Conservation (phyloP, 345 rosid species). For the Syzygium aqueum region DNA sequence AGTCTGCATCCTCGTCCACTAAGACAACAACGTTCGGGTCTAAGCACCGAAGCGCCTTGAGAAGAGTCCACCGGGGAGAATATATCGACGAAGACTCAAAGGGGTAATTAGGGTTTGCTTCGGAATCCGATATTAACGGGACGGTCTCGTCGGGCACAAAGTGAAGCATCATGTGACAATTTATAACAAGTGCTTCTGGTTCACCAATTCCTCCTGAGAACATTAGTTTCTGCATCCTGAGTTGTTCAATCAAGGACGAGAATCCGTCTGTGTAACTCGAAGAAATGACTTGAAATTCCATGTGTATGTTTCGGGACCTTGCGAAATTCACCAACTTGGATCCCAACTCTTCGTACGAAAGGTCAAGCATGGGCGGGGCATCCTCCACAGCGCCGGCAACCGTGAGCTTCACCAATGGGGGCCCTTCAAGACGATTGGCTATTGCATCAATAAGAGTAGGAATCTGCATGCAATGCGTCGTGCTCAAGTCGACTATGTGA, state of each 20-base stretch:
- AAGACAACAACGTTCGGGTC: slow-evolving; percentile 60
- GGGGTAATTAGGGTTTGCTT: slow-evolving; percentile 3
- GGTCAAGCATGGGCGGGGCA: slow-evolving; percentile 44
- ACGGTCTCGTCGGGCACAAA: slow-evolving; percentile 60
- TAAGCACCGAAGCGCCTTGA: slow-evolving; percentile 49
- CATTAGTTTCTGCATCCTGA: slow-evolving; percentile 41
- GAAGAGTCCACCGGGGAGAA: slow-evolving; percentile 38
- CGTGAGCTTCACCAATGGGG: slow-evolving; percentile 67
- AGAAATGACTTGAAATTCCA: slow-evolving; percentile 52
- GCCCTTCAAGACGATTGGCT: slow-evolving; percentile 41
- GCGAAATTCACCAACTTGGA: slow-evolving; percentile 63
- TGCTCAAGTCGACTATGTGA: slow-evolving; percentile 81
- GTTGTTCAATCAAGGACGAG: slow-evolving; percentile 52
- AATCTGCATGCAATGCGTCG: slow-evolving; percentile 93
- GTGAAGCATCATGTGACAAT: slow-evolving; percentile 89
- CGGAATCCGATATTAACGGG: slow-evolving; percentile 1
- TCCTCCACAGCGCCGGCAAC: slow-evolving; percentile 26
- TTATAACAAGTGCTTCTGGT: slow-evolving; percentile 62
- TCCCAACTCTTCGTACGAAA: slow-evolving; percentile 63
- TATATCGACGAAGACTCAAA: slow-evolving; percentile 16
- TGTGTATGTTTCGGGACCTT: slow-evolving; percentile 45
- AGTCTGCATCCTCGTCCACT: slow-evolving; percentile 81
- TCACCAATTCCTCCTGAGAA: slow-evolving; percentile 11
- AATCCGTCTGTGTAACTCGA: slow-evolving; percentile 63
- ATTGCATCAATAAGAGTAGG: slow-evolving; percentile 81